Evolutionary conservation across 495 filamentous ascomycete genomes (phyloP).

Genomic region (Xylaria venustula): DNA sequence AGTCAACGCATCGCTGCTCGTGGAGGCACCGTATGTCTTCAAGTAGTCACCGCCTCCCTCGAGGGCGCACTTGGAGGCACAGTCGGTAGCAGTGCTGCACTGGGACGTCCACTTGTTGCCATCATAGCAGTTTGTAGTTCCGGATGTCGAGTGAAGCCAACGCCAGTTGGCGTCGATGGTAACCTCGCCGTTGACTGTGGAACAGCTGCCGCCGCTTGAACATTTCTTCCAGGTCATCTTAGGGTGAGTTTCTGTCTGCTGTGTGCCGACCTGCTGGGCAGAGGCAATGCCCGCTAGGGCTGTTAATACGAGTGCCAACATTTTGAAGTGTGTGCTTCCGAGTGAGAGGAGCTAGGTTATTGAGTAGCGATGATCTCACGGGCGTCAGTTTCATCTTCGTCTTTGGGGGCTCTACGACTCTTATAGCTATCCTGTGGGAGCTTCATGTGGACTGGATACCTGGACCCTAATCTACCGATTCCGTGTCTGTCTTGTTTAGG

Average conservation of each 20-base stretch:
- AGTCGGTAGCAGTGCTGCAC: constrained; percentile 37
- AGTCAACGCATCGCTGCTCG: constrained; percentile 47
- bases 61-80: constrained; percentile 46
- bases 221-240: constrained; percentile 58
- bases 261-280: constrained; percentile 58
- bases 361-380: not conserved
- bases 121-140: constrained; percentile 49
- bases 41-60: constrained; percentile 51
- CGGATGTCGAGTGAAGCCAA: constrained; percentile 41
- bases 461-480: constrained; percentile 5
- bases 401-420: not conserved
- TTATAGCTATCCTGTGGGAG: constrained; percentile 14
- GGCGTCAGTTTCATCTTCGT: not conserved
- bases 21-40: constrained; percentile 47
- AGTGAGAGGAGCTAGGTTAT: constrained; percentile 10
- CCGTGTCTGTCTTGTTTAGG: not conserved
- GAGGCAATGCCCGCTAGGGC: constrained; percentile 43
- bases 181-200: constrained; percentile 35
- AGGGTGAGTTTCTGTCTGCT: constrained; percentile 57
- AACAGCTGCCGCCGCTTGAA: constrained; percentile 50
- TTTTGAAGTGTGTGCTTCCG: constrained; percentile 23
- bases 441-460: constrained; percentile 8
- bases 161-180: constrained; percentile 54
- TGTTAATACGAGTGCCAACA: constrained; percentile 34
- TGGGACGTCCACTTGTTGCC: constrained; percentile 48